These are phyloP conservation scores for Magnaporthales sp. DNA, from an alignment of 2,329 filamentous ascomycete genomes.

Conservation along the genomic window DNA sequence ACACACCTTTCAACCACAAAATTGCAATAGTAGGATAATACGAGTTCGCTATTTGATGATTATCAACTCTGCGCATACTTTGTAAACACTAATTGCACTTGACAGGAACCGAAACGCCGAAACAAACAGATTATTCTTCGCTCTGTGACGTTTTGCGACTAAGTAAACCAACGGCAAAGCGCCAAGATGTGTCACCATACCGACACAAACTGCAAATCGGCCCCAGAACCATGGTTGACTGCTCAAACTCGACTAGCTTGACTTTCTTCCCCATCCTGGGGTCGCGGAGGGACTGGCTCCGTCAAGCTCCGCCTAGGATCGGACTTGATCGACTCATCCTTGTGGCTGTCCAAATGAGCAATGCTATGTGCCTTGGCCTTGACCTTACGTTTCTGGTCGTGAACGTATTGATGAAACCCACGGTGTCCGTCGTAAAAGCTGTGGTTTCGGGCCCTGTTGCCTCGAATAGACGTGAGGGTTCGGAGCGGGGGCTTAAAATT, in stretches of 20 bases:
- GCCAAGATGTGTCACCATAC: background rate
- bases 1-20: background rate
- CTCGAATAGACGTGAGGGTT: conserved; percentile 16
- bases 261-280: background rate
- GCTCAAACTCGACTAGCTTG: background rate
- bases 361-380: background rate
- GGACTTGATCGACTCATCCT: background rate
- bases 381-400: conserved; percentile 17
- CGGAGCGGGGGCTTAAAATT: conserved; percentile 13
- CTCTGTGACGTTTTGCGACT: background rate
- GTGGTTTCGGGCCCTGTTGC: conserved; percentile 15
- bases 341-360: background rate
- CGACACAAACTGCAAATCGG: background rate
- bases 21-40: too few relatives aligned
- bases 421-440: conserved; percentile 10
- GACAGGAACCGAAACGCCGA: background rate
- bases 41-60: background rate
- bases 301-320: background rate
- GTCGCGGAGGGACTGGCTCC: background rate
- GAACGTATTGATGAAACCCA: conserved; percentile 17
- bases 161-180: background rate
- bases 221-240: background rate
- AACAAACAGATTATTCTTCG: background rate
- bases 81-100: background rate
- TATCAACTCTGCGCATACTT: background rate